These are phyloP conservation scores for Nigrospora osmanthi DNA, from an alignment of 2,329 filamentous ascomycete genomes.

Conservation along the genomic window DNA sequence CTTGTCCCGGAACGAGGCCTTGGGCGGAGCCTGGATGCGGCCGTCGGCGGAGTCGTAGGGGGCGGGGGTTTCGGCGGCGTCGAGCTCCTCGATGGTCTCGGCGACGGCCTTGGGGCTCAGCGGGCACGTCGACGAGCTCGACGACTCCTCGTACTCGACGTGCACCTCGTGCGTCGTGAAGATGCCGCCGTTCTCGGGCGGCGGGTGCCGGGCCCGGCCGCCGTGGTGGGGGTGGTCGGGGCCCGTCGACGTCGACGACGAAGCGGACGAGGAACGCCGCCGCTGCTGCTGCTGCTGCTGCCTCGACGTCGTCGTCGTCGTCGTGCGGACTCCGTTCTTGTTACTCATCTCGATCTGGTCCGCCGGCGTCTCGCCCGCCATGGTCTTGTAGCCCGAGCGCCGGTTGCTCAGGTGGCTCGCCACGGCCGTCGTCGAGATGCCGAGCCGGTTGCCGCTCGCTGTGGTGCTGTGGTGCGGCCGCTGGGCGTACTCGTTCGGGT, in stretches of 20 bases:
- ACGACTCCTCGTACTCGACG: background rate
- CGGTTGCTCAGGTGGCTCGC: background rate
- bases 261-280: background rate
- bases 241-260: background rate
- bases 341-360: background rate
- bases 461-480: background rate
- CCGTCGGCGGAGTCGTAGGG: too few relatives aligned
- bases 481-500: background rate
- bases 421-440: background rate
- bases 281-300: too few relatives aligned
- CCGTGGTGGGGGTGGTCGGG: background rate
- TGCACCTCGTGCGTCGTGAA: constrained; percentile 1
- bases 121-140: too few relatives aligned
- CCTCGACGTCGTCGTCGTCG: too few relatives aligned
- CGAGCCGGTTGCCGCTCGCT: too few relatives aligned
- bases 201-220: too few relatives aligned
- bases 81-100: too few relatives aligned
- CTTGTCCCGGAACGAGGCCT: too few relatives aligned
- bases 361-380: background rate
- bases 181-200: background rate
- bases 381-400: background rate
- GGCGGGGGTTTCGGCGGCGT: too few relatives aligned
- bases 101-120: too few relatives aligned
- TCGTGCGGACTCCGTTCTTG: too few relatives aligned
- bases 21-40: too few relatives aligned